Base-by-base conservation (phyloP, 2,329 filamentous ascomycete species). In the Trichoderma afroharzianum region DNA sequence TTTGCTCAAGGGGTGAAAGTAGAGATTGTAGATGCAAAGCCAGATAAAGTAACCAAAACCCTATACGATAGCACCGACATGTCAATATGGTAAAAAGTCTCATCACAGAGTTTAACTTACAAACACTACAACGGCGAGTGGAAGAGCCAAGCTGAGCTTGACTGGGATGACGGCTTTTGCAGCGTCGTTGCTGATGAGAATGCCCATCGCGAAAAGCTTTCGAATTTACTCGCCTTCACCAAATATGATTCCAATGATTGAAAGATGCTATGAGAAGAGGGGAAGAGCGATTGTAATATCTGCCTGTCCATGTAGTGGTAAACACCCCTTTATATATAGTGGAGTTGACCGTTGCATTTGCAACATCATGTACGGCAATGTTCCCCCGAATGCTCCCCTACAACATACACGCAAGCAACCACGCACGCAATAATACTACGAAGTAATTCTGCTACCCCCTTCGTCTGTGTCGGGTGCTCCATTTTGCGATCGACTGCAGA, bases 1-100 rank as follows among this genome's bases (percentile, higher is more conserved):
- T 5, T 33, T 71, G 21, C 62, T n/a, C 11, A 72, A 53, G 15
- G 71, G 71, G 39, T 72, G 68, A 18, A 72, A 72, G 33, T 47
- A 71, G 32, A 71, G 57, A 61, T 68, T 71, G 30, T 68, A 72
- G 6, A 68, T 57, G 12, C n/a, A 47, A 4, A 12, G 14, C 70
- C 70, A 71, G 15, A 62, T 11, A 7, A 62, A 15, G 32, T 71
- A 71, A 3, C 63, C 63, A n/a, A 71, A 32, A 63, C 74, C 30
- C 74, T 74, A 36, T 7, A 36, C 2, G 14, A 59, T 30, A 11
- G 14, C 18, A 12, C 15, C 18, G 30, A 30, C 30, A 2, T 32
- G 21, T 24, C 11, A n/a, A 36, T 6, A 30, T 7, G 2, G 3
- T n/a, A 4, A n/a, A 30, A 2, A 30, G 15, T 2, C 6, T 11